These are phyloP conservation scores for Tricholoma flavovirens DNA, from an alignment of 768 basidiomycete species.

Conservation along the genomic window DNA sequence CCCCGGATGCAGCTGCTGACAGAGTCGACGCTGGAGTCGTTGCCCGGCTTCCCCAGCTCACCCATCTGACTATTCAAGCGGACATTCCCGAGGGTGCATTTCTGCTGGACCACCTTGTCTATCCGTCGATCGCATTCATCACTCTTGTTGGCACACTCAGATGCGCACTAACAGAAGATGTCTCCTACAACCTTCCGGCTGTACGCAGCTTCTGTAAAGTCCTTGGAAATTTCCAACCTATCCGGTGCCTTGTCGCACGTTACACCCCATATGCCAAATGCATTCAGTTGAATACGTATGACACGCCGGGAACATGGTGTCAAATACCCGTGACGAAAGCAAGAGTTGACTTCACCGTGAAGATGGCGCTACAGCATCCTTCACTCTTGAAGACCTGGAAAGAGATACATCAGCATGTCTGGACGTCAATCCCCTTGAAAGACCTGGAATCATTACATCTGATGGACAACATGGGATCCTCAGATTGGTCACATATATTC, in stretches of 20 bases:
- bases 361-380: not conserved
- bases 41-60: not conserved
- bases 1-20: not conserved
- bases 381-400: not conserved
- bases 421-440: not conserved
- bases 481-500: not conserved
- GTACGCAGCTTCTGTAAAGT: not conserved
- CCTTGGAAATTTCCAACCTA: not conserved
- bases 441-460: not conserved
- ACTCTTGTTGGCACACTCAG: not conserved
- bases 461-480: not conserved
- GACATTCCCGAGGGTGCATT: not conserved
- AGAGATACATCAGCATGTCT: not conserved
- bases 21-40: not conserved
- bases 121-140: not conserved
- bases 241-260: not conserved
- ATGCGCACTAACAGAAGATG: not conserved
- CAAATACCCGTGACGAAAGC: not conserved
- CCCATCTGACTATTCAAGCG: not conserved
- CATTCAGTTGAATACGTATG: not conserved
- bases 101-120: not conserved
- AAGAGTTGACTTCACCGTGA: not conserved
- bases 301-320: not conserved
- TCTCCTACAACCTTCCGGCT: not conserved
- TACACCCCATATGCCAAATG: not conserved